Base-by-base conservation (phyloP, 2,329 filamentous ascomycete genomes). In the Ceratocystis papillata region DNA sequence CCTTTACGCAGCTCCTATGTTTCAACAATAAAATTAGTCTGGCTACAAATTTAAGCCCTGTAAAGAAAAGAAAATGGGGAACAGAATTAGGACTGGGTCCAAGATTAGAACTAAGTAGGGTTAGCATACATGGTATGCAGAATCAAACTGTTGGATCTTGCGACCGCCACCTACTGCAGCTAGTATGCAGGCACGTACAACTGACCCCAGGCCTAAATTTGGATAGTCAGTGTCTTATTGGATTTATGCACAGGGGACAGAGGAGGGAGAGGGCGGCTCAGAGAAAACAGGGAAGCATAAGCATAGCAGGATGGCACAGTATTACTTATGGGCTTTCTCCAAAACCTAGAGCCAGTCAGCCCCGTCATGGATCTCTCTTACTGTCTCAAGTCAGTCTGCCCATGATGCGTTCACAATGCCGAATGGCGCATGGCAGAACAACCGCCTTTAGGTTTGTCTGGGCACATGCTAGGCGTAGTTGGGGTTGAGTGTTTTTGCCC, bases 1-100 rank as follows among this genome's bases (percentile, higher is more conserved):
- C 22, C 53, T 57, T 57, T 7, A 57, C 30, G 53, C 22, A 57
- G 30, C 53, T 33, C 53, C 10, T 30, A 57, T 57, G 53, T 57
- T 57, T 57, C 53, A 57, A 57, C 53, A 57, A 33, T 30, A 17
- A 57, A 57, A 57, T 57, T 57, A 57, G 22, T 30, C 53, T 33
- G 53, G 28, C 28, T n/a, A 57, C 53, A 57, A 57, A 57, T 30
- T 57, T 57, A 57, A 57, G 53, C 53, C 53, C 53, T 57, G 53
- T 30, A 15, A 30, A 7, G 50, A 55, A 3, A 33, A 33, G 37
- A 41, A 41, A 41, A 41, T 41, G 37, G 37, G 3, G 37, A 41
- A 41, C 37, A 41, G 37, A 41, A 41, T 41, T 41, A 41, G 37
- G 37, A 41, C 37, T 4, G 12, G 12, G 37, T 1, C 37, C 37